Evolutionary conservation across 2,329 filamentous ascomycete species (phyloP), one percentile per base, ranked within the genome.

Genomic region (Aspergillus sp.): DNA sequence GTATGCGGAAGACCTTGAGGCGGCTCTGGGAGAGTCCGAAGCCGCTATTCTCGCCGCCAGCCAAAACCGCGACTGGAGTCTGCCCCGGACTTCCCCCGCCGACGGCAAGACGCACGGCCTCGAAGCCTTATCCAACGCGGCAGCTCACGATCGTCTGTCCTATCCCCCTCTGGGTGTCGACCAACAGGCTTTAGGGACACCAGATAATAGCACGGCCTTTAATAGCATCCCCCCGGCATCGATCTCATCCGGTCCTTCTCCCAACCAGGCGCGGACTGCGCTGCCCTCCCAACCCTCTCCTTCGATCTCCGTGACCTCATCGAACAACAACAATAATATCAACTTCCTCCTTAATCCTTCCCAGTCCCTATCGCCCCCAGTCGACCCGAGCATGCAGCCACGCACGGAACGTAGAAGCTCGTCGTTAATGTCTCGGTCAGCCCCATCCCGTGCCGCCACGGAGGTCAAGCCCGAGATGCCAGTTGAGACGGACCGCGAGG

Each of bases 301-400:
- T 6, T 71, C 76, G 16, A 64, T 73, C 3, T 76, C 77, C 16
- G 63, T 78, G 43, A 64, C 56, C 3, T 76, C 77, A 16, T 63
- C 77, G 45, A 65, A 58, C 50, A 65, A 60, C 54, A 66, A 65
- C 54, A 73, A 78, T 57, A 80, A 80, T 60, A 73, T 84, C 51
- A 79, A 82, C 63, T 82, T 82, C 56, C 75, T 84, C 46, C 70
- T 85, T 19, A 82, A 82, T 53, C 77, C 76, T 32, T 64, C 69
- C 16, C 66, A 71, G 38, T 69, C 70, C 14, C 58, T 73, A 32
- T 76, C 78, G 1, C 74, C 77, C 16, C 68, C 70, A 5, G 66
- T 78, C 44, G 76, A 79, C 52, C 74, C 75, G 20, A 65, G 56
- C 44, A 63, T 76, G 8, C 68, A 70, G 14, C 60, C 62, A 38